Percentiles rank a stretch among this genome's conserved stretches.
These are phyloP conservation scores for Salix exigua DNA, from an alignment of 345 rosid species.

Conservation along the genomic window DNA sequence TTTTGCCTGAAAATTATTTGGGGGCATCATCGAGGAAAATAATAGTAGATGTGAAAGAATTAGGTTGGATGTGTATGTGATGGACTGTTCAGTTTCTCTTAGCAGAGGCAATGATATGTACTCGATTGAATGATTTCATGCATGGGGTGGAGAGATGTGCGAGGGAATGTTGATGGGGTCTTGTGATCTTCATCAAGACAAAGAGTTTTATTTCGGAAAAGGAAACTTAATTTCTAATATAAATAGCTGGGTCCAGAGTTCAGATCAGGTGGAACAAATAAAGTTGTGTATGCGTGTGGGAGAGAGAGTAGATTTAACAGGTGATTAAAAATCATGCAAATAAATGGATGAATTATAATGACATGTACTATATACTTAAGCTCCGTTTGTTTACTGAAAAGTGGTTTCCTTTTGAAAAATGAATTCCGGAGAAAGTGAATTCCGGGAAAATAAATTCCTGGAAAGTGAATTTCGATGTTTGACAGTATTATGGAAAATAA, in stretches of 20 bases:
- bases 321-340: no score
- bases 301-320: neutral
- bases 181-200: constrained; percentile 60
- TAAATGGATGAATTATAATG: no score
- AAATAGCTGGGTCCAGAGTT: constrained; percentile 14
- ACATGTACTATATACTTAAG: no score
- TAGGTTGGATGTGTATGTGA: neutral
- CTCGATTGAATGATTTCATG: constrained; percentile 58
- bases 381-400: no score
- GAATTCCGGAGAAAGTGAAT: no score
- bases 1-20: constrained; percentile 25
- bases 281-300: neutral
- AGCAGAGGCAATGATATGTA: constrained; percentile 39
- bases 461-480: no score
- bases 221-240: neutral
- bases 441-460: no score
- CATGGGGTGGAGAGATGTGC: constrained; percentile 30
- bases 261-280: constrained; percentile 18
- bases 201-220: constrained; percentile 9
- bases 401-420: no score
- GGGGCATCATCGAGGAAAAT: constrained; percentile 27
- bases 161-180: constrained; percentile 27
- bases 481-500: no score
- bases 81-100: constrained; percentile 30
- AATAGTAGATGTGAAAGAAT: neutral